A percentile compares a stretch with the other conserved stretches of the same genome.
Conservation (phyloP, 164 flowering plant genomes). For the Vitis labrusca region DNA sequence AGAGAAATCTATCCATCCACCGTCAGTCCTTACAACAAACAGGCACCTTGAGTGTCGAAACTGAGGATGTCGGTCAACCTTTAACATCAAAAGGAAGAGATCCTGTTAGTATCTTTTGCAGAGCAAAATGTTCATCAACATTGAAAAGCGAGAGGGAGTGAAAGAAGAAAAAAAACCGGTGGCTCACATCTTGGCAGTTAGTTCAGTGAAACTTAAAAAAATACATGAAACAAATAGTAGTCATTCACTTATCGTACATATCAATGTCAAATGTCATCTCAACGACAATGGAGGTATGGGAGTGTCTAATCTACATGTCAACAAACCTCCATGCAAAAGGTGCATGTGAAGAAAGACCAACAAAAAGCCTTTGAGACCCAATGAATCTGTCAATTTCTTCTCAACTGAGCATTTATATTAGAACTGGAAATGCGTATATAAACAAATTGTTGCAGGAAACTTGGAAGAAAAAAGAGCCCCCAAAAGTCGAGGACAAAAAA, state of each 20-base stretch:
- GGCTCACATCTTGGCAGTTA: no score
- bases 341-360: slow-evolving; percentile 5
- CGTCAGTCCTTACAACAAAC: slow-evolving; percentile 80
- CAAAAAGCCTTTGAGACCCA: background rate
- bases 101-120: slow-evolving; percentile 1
- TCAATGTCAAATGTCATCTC: no score
- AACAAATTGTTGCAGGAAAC: background rate
- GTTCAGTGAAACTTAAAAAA: no score
- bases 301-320: background rate
- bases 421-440: background rate
- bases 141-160: background rate
- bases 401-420: background rate
- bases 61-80: slow-evolving; percentile 93
- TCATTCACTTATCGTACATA: no score
- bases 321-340: background rate
- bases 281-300: no score
- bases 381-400: background rate
- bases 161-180: background rate
- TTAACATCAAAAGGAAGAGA: slow-evolving; percentile 4
- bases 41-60: slow-evolving; percentile 74
- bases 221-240: no score
- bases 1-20: slow-evolving; percentile 89
- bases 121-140: background rate
- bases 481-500: slow-evolving; percentile 3
- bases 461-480: background rate